Percentiles rank a stretch among this genome's conserved stretches.
Conservation (phyloP, 176 grass and related monocot species). For the Oryza rufipogon region DNA sequence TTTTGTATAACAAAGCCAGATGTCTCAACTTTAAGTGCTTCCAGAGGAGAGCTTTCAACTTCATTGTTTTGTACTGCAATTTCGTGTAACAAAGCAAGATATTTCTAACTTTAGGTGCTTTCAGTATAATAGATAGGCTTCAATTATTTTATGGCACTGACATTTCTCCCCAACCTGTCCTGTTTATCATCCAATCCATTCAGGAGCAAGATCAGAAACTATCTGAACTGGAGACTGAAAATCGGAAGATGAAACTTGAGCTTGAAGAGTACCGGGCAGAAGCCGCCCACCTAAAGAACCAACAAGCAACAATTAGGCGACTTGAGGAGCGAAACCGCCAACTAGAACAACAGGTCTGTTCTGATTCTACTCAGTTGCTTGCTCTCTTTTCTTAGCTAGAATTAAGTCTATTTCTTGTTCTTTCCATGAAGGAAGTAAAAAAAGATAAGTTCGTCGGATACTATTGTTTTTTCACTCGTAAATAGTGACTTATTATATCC, state of each 20-base stretch:
- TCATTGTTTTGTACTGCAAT: not conserved
- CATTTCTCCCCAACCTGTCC: slow-evolving; percentile 1
- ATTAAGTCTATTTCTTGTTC: slow-evolving; percentile 4
- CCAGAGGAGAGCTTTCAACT: not conserved
- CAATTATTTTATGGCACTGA: slow-evolving; percentile 2
- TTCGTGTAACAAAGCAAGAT: not conserved
- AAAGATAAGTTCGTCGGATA: not conserved
- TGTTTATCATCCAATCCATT: slow-evolving; percentile 30
- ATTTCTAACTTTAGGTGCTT: too few species aligned
- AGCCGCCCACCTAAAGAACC: slow-evolving; percentile 94
- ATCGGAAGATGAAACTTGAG: slow-evolving; percentile 99
- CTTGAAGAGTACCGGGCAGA: slow-evolving; percentile 94
- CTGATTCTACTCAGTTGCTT: not conserved
- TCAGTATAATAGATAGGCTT: not conserved
- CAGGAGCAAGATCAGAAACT: slow-evolving; percentile 99
- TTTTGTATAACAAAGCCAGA: too few species aligned
- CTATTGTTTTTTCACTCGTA: slow-evolving; percentile 1
- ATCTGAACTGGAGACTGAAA: slow-evolving; percentile 93
- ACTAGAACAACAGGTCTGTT: slow-evolving; percentile 92
- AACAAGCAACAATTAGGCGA: slow-evolving; percentile 96
- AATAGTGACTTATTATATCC: slow-evolving; percentile 13
- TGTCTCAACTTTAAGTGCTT: too few species aligned
- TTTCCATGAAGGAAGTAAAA: not conserved
- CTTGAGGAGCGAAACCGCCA: slow-evolving; percentile 98
- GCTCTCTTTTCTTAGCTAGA: not conserved